Base-by-base conservation (phyloP, 202 grass and related monocot species). In the Setaria viridis region DNA sequence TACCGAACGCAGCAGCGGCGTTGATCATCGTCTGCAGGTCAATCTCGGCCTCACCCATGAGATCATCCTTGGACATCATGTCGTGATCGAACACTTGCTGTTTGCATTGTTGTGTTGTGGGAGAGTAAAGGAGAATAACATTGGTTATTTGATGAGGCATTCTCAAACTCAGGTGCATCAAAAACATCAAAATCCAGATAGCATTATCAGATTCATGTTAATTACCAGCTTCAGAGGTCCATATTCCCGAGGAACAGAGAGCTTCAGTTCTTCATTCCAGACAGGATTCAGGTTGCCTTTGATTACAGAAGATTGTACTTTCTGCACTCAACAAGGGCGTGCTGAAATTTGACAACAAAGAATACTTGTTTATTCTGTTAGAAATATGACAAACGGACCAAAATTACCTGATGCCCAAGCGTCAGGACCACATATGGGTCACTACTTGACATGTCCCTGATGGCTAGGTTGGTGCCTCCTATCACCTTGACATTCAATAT, bases 21-120 rank as follows among this genome's bases (percentile, higher is more conserved):
- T 93, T 93, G 75, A 93, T 94, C 86, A 94, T 89, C 0, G 95
- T 91, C 20, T 97, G 89, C 32, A 94, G 78, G 55, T 97, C 92
- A 47, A 97, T 76, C 82, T 97, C 89, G 0, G 92, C 92, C 32
- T 94, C 92, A 2, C 92, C 95, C 92, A 93, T 90, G 62, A 93
- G 32, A 60, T 97, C 95, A 8, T 97, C 92, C 13, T 91, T 77
- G 10, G 92, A 97, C 20, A 97, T 14, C 49, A 91, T 65, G 65
- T 94, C 88, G 2, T 94, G 92, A 79, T 97, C 92, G 48, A 85
- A 89, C 19, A 97, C 90, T 94, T 94, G 87, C 90, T 97, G 77
- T 12, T 83, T 13, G 30, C 29, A 43, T 16, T 25, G 25, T 46
- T 12, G 39, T 12, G 39, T 56, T 46, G 5, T 9, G 43, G 11